Conservation (phyloP, 805 yeast genomes). For the Torulaspora delbrueckii region DNA sequence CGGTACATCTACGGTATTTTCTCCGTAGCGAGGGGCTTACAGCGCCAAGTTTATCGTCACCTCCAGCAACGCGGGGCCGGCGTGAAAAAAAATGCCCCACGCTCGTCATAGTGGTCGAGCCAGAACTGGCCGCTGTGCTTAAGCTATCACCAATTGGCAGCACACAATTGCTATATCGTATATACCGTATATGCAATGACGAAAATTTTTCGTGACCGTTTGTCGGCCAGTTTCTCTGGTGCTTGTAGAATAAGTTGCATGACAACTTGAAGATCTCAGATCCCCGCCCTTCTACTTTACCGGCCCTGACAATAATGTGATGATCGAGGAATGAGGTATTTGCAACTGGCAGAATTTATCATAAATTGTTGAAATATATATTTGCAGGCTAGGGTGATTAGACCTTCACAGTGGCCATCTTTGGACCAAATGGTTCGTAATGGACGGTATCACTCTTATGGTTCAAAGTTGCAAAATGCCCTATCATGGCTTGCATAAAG, state of each 20-base stretch:
- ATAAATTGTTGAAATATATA: too few relatives aligned
- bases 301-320: too few relatives aligned
- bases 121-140: background rate
- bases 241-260: too few relatives aligned
- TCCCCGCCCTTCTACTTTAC: too few relatives aligned
- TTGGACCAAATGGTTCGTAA: constrained; percentile 36
- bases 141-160: too few relatives aligned
- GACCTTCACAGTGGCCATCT: constrained; percentile 30
- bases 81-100: background rate
- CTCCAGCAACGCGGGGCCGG: background rate
- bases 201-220: too few relatives aligned
- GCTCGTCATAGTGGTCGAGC: background rate
- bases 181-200: too few relatives aligned
- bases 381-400: background rate
- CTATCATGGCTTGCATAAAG: constrained; percentile 30
- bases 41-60: background rate
- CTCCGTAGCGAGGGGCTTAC: background rate
- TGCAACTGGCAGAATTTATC: too few relatives aligned
- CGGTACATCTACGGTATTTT: background rate
- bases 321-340: too few relatives aligned
- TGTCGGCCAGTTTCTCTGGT: too few relatives aligned
- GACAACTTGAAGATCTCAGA: too few relatives aligned
- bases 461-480: constrained; percentile 17
- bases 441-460: constrained; percentile 28
- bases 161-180: too few relatives aligned